Percentiles rank a stretch among this genome's conserved stretches.
Evolutionary conservation across 352 stramenopile species (phyloP).

Genomic region (Phytophthora pluvialis): DNA sequence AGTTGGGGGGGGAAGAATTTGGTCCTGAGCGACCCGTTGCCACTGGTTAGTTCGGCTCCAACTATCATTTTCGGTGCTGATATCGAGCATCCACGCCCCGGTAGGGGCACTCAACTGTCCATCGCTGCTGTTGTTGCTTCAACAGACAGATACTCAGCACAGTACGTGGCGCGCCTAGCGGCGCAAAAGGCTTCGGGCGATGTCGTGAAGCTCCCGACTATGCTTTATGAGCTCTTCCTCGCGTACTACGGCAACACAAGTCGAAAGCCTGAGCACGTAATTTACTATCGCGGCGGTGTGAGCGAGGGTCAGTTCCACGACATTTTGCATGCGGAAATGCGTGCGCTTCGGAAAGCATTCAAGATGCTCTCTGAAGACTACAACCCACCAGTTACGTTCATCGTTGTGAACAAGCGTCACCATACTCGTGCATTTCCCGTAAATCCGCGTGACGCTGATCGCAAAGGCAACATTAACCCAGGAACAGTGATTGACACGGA

Average conservation of each 20-base stretch:
- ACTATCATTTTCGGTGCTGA: slow-evolving; percentile 88
- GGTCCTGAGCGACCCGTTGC: slow-evolving; percentile 50
- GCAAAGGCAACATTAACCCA: slow-evolving; percentile 70
- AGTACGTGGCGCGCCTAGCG: slow-evolving; percentile 68
- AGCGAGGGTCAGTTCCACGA: slow-evolving; percentile 85
- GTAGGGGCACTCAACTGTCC: slow-evolving; percentile 61
- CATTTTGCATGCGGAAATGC: slow-evolving; percentile 82
- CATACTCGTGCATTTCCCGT: slow-evolving; percentile 78
- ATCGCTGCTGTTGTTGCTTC: slow-evolving; percentile 86
- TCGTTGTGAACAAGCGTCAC: slow-evolving; percentile 90
- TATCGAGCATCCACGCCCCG: slow-evolving; percentile 70
- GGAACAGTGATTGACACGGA: slow-evolving; percentile 82
- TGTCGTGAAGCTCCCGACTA: slow-evolving; percentile 65
- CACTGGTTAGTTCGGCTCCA: slow-evolving; percentile 44
- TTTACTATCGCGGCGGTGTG: slow-evolving; percentile 90
- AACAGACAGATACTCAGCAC: slow-evolving; percentile 65
- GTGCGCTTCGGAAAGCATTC: slow-evolving; percentile 75
- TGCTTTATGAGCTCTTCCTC: slow-evolving; percentile 78
- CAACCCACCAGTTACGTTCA: slow-evolving; percentile 83
- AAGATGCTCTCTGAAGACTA: slow-evolving; percentile 67
- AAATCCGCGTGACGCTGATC: slow-evolving; percentile 50
- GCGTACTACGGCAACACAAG: slow-evolving; percentile 73
- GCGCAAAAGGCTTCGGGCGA: slow-evolving; percentile 57
- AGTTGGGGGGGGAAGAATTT: slow-evolving; percentile 78
- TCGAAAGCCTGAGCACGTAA: slow-evolving; percentile 72